Evolutionary conservation across 1,139 yeast genomes (phyloP).

Genomic region (Eremothecium gossypii): DNA sequence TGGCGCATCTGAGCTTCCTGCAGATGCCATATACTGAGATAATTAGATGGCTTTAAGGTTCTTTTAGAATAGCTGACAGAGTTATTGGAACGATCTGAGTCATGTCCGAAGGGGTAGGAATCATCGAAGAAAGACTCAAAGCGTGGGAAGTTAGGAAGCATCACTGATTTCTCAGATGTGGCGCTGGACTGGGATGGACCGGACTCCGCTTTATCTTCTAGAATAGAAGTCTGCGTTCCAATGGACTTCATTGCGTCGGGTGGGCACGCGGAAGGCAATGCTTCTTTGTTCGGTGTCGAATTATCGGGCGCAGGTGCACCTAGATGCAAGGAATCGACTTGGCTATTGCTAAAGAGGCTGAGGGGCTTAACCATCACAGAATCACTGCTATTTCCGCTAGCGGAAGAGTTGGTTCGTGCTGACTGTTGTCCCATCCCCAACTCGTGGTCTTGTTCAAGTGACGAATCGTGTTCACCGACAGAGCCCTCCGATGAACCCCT

Average conservation of each 20-base stretch:
- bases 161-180: background rate
- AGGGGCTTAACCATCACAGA: background rate
- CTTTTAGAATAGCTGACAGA: constrained; percentile 39
- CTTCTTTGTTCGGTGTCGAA: background rate
- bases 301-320: background rate
- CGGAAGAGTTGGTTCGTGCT: background rate
- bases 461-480: background rate
- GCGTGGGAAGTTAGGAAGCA: background rate
- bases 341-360: background rate
- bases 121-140: constrained; percentile 17
- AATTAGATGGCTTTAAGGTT: constrained; percentile 25
- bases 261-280: background rate
- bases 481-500: too few species aligned
- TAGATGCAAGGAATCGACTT: background rate
- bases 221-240: background rate
- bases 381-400: background rate
- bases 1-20: constrained; percentile 27
- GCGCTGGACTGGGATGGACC: background rate
- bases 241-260: background rate
- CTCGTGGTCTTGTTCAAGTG: background rate
- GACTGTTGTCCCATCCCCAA: background rate
- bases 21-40: constrained; percentile 29
- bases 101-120: constrained; percentile 19
- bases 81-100: constrained; percentile 33
- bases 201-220: background rate